Evolutionary conservation across 2,329 filamentous ascomycete genomes (phyloP).

Genomic region (Calonectria ilicicola): DNA sequence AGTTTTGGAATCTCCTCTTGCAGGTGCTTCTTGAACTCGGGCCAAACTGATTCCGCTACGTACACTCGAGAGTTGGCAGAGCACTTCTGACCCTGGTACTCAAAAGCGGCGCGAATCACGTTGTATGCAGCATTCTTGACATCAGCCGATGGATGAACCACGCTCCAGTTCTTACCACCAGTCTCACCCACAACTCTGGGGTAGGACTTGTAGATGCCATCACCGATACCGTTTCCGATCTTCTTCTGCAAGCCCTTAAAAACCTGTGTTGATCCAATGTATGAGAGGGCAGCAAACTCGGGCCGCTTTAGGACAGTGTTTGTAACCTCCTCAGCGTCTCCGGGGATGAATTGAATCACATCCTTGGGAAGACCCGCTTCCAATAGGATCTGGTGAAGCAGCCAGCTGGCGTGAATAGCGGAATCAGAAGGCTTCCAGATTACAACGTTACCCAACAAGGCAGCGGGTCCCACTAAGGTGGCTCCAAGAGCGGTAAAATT

Average conservation of each 20-base stretch:
- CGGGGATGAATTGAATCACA: conserved; percentile 54
- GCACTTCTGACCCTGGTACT: conserved; percentile 36
- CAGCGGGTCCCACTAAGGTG: conserved; percentile 50
- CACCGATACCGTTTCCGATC: conserved; percentile 47
- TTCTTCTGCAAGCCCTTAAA: conserved; percentile 49
- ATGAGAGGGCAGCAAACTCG: conserved; percentile 53
- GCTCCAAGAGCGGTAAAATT: conserved; percentile 57
- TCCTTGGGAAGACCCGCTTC: conserved; percentile 53
- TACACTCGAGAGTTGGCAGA: conserved; percentile 33
- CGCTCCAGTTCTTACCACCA: conserved; percentile 65
- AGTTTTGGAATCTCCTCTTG: conserved; percentile 54
- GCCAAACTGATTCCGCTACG: conserved; percentile 42
- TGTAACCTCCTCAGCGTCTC: conserved; percentile 52
- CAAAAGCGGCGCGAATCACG: conserved; percentile 29
- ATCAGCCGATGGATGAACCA: conserved; percentile 52
- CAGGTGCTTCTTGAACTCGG: conserved; percentile 36
- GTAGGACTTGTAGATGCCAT: conserved; percentile 46
- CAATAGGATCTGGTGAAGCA: conserved; percentile 53
- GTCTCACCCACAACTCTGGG: conserved; percentile 64
- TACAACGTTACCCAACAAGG: conserved; percentile 55
- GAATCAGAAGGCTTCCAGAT: conserved; percentile 55
- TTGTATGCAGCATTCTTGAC: conserved; percentile 32
- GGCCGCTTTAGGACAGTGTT: conserved; percentile 46
- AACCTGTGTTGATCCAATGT: conserved; percentile 53
- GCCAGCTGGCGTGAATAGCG: conserved; percentile 48